phyloP scores from a whole-genome alignment of 495 filamentous ascomycete species.

The Terfezia boudieri region DNA sequence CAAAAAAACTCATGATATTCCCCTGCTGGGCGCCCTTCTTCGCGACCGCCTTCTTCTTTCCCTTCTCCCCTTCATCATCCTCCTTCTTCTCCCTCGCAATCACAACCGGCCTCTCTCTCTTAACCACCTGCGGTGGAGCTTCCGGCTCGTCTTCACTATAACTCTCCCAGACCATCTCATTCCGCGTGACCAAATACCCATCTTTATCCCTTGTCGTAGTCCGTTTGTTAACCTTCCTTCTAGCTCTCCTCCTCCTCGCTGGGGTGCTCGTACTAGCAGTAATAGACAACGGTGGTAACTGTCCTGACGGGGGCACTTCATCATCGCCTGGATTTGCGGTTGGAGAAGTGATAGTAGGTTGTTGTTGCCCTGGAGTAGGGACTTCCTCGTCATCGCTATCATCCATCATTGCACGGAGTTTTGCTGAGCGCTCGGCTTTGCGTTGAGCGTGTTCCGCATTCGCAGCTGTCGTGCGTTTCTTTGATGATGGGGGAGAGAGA shows the following conservation, averaged over 20 bases:
- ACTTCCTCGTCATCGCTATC: conserved; percentile 5
- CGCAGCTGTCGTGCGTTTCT: conserved; percentile 3
- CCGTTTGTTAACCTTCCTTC: conserved; percentile 71
- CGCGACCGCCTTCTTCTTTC: conserved; percentile 41
- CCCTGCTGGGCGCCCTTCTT: conserved; percentile 46
- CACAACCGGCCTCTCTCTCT: conserved; percentile 28
- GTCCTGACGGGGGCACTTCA: conserved; percentile 29
- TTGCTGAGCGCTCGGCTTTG: conserved; percentile 28
- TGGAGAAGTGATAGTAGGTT: conserved; percentile 8
- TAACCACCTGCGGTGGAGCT: conserved; percentile 30
- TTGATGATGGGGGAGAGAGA: conserved; percentile 14
- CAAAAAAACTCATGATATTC: conserved; percentile 87
- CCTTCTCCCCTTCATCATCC: conserved; percentile 19
- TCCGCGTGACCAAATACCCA: conserved; percentile 80
- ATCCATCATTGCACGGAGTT: not conserved
- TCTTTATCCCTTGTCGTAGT: conserved; percentile 78
- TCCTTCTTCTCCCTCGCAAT: conserved; percentile 6
- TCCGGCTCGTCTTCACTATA: conserved; percentile 82
- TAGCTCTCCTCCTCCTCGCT: conserved; percentile 53
- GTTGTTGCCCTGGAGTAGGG: not conserved
- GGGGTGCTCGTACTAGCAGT: conserved; percentile 23
- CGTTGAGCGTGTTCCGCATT: conserved; percentile 5
- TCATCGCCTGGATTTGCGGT: conserved; percentile 37
- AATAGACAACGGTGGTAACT: conserved; percentile 22
- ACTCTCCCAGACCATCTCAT: conserved; percentile 79